Evolutionary conservation across 257 asterid genomes (phyloP).

Genomic region (Handroanthus guayacan): DNA sequence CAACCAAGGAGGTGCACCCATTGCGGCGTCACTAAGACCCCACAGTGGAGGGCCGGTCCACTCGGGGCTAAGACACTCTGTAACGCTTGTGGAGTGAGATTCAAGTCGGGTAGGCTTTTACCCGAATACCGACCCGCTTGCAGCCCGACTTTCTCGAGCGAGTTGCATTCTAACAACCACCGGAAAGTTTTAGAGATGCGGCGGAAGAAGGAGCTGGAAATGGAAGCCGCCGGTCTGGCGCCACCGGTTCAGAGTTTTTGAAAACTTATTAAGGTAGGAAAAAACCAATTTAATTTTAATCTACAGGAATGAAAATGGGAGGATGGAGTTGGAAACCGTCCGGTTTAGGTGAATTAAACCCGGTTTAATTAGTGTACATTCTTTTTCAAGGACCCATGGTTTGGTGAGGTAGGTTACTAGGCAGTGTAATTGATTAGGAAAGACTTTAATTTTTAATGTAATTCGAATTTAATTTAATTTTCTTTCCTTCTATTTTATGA

Average conservation of each 20-base stretch:
- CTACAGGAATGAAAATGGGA: background rate
- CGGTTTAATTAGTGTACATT: conserved; percentile 63
- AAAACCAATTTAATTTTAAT: background rate
- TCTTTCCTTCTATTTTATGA: background rate
- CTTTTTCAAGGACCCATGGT: conserved; percentile 53
- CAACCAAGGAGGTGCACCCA: conserved; percentile 86
- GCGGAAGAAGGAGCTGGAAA: conserved; percentile 60
- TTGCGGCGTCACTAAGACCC: conserved; percentile 92
- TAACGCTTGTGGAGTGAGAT: conserved; percentile 94
- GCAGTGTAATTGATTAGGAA: conserved; percentile 53
- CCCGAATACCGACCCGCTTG: conserved; percentile 98
- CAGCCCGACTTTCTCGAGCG: conserved; percentile 85
- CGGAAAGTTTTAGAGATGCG: conserved; percentile 96
- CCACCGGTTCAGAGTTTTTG: conserved; percentile 71
- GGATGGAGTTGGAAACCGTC: conserved; percentile 34
- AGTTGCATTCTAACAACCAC: conserved; percentile 85
- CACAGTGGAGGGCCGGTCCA: conserved; percentile 99
- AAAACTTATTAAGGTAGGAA: conserved; percentile 32
- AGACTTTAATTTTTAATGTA: conserved; percentile 50
- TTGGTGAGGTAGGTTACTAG: conserved; percentile 62
- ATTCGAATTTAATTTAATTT: conserved; percentile 24
- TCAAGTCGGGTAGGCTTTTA: conserved; percentile 84
- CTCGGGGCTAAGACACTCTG: conserved; percentile 92
- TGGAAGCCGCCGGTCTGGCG: conserved; percentile 34
- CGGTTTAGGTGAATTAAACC: conserved; percentile 29